Evolutionary conservation across 768 basidiomycete genomes (phyloP), one percentile per base, ranked within the genome.

Genomic region (Collybia sp.): DNA sequence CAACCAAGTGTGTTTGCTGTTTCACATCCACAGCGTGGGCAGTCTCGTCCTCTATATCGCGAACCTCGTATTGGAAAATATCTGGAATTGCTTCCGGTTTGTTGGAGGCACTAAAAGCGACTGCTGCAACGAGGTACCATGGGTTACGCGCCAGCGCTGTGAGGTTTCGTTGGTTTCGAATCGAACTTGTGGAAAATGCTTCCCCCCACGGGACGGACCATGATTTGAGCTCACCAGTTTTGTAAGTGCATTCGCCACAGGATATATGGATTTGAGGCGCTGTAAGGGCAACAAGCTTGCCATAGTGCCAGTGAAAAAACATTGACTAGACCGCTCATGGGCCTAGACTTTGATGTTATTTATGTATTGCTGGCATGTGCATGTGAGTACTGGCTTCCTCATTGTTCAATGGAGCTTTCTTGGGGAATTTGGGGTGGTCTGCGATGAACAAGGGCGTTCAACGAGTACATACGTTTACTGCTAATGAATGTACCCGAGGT

Each of bases 71-170:
- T 36, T 73, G 53, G 57, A 81, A 81, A 5, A 85, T 74, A 37
- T 58, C 55, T 8, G 80, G 77, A 30, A 83, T 76, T 1, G 66
- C 80, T 25, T 83, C 80, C 3, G 82, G 73, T 30, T 64, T 63
- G 53, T 85, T 86, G 56, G 75, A 73, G 6, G 79, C 76, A 48
- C 71, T 72, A 56, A 82, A 82, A 1, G 75, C 69, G 30, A 81
- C 75, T 6, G 75, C 73, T 2, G 79, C 70, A 30, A 83, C 64
- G 36, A 83, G 67, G 47, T 76, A 79, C 83, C 83, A 85, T 8
- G 82, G 75, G 45, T 72, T 80, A 3, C 35, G 35, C 10, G 4
- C n/a, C 10, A 56, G 42, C 35, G 44, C 37, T 57, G 46, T 42
- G 11, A 46, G 40, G 3, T 19, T 18, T 16, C 34, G 25, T 30